Evolutionary conservation across 169 alveolate species (phyloP).

Genomic region (Cystoisospora suis): DNA sequence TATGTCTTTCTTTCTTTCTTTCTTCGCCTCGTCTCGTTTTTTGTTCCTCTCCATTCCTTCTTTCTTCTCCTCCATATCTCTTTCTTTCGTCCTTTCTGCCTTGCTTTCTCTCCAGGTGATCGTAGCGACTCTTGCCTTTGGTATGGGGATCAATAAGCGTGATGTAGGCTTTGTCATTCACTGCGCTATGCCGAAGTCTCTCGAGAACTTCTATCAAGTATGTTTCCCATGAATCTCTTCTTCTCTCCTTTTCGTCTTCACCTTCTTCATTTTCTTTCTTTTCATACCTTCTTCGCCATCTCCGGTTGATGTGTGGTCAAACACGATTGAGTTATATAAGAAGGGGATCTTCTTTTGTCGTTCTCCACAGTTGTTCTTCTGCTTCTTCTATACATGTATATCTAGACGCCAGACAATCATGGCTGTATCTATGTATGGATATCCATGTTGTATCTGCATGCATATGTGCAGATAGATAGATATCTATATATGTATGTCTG

Average conservation of each 20-base stretch:
- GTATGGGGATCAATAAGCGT: conserved; percentile 98
- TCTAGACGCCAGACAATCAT: background rate
- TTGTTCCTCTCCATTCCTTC: background rate
- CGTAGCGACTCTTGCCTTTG: conserved; percentile 99
- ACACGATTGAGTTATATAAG: background rate
- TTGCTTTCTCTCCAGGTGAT: conserved; percentile 77
- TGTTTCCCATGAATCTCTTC: background rate
- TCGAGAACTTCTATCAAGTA: conserved; percentile 92
- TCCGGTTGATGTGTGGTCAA: background rate
- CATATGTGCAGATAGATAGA: background rate
- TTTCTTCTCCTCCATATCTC: background rate
- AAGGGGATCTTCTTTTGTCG: background rate
- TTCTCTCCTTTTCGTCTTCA: background rate
- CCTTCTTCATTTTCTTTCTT: background rate
- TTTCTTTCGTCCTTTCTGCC: background rate
- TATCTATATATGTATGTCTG: background rate
- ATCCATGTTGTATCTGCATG: background rate
- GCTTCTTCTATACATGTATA: background rate
- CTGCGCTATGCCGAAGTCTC: conserved; percentile 94
- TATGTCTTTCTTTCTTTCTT: background rate
- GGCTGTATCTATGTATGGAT: background rate
- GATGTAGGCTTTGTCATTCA: conserved; percentile 98
- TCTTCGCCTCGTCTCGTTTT: background rate
- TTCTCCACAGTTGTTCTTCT: background rate
- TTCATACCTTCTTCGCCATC: background rate